Evolutionary conservation across 768 basidiomycete genomes (phyloP), one percentile per base, ranked within the genome.

Genomic region (Sarcodon aspratus): DNA sequence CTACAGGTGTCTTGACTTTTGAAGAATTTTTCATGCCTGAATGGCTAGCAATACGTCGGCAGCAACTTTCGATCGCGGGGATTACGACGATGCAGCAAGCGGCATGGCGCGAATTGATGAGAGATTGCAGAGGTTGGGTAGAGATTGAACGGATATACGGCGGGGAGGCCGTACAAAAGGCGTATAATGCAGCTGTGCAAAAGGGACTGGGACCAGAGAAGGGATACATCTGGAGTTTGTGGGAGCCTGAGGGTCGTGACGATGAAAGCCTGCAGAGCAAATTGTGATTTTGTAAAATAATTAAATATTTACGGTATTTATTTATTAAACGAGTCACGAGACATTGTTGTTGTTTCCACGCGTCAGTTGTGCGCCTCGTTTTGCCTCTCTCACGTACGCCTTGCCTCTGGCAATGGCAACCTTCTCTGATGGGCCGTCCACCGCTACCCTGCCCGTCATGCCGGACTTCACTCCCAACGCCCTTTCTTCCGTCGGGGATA

Each of bases 21-120:
- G 79, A 82, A 53, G 61, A 63, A 11, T 85, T 85, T 59, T 85
- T 85, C 62, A 82, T 78, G 79, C 71, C 72, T 3, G 79, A 82
- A 60, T 85, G 83, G 83, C 66, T 85, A 2, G 67, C 72, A 38
- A 64, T 71, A 17, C 78, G 81, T 11, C 70, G 66, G 55, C 63
- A 65, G 44, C 69, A 80, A 52, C 62, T 82, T 1, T 60, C 72
- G 0, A 53, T 70, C 0, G 44, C 57, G 10, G 69, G 76, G 49
- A 80, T 85, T 45, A 68, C 71, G 37, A 48, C 47, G 9, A 57
- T 73, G 52, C 83, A 84, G 57, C 64, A 68, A 43, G 44, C 61
- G 9, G 83, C 79, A 6, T 85, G 82, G 82, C 63, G 57, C n/a
- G 71, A 65, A 27, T 58, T 85, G 47, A 78, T 84, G 76, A 54